Evolutionary conservation across 176 grass and related monocot genomes (phyloP).

Genomic region (Phoenix dactylifera): DNA sequence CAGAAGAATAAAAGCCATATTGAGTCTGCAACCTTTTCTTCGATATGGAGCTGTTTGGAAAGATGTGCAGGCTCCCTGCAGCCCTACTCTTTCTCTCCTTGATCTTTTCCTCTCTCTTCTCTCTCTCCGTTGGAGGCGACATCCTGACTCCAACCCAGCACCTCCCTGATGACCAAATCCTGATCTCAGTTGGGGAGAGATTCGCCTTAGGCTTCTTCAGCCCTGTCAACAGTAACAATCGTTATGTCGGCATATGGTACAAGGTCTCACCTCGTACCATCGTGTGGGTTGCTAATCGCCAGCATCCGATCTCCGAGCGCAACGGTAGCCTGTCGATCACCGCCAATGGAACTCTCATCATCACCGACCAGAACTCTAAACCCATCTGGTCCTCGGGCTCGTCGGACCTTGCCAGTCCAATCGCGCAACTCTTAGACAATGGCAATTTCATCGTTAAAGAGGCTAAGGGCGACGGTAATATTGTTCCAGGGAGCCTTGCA

Average conservation of each 20-base stretch:
- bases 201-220: constrained; percentile 1
- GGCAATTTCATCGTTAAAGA: constrained; percentile 12
- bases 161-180: neutral
- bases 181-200: neutral
- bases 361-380: constrained; percentile 2
- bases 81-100: neutral
- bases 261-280: neutral
- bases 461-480: too few relatives aligned
- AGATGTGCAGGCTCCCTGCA: neutral
- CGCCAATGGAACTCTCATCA: neutral
- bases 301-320: too few relatives aligned
- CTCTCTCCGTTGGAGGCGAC: neutral
- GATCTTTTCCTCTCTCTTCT: neutral
- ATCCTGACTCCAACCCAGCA: neutral
- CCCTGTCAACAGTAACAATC: neutral
- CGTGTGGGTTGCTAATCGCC: constrained; percentile 1
- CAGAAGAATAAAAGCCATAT: too few relatives aligned
- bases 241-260: constrained; percentile 3
- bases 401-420: neutral
- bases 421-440: neutral
- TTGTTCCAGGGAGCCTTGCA: neutral
- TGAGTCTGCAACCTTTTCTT: too few relatives aligned
- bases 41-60: too few relatives aligned
- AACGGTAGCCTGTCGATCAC: neutral
- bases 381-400: neutral